A percentile compares a stretch with the other conserved stretches of the same genome.
These are phyloP conservation scores for Aquanectria penicillioides DNA, from an alignment of 2,329 filamentous ascomycete species.

Conservation along the genomic window DNA sequence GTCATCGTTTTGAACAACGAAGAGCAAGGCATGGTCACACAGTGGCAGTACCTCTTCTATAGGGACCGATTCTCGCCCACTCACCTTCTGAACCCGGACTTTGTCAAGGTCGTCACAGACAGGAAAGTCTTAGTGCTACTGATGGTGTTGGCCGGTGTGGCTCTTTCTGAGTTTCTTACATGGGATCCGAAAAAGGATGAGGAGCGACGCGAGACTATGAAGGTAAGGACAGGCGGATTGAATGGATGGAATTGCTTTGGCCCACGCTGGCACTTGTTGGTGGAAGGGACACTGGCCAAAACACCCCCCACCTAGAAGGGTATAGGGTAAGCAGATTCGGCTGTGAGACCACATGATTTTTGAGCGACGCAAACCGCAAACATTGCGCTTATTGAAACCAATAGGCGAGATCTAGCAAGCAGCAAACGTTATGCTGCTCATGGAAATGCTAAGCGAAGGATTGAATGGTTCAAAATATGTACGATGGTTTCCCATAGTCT, in stretches of 20 bases:
- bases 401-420: no score
- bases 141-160: neutral
- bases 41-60: constrained; percentile 98
- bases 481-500: no score
- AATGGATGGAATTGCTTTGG: neutral
- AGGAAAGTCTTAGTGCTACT: neutral
- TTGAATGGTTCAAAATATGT: neutral
- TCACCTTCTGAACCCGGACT: constrained; percentile 92
- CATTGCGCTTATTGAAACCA: no score
- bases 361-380: no score
- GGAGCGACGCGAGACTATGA: neutral
- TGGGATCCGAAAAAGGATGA: neutral
- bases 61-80: constrained; percentile 92
- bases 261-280: neutral
- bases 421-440: no score
- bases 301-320: no score
- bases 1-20: constrained; percentile 95
- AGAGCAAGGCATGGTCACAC: constrained; percentile 98
- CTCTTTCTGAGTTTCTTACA: neutral
- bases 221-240: neutral
- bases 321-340: no score
- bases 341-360: no score
- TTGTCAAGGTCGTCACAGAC: constrained; percentile 76
- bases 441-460: no score
- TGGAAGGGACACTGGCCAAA: neutral